phyloP scores from a whole-genome alignment of 768 basidiomycete species.

The Pleurotus tuber-regium region DNA sequence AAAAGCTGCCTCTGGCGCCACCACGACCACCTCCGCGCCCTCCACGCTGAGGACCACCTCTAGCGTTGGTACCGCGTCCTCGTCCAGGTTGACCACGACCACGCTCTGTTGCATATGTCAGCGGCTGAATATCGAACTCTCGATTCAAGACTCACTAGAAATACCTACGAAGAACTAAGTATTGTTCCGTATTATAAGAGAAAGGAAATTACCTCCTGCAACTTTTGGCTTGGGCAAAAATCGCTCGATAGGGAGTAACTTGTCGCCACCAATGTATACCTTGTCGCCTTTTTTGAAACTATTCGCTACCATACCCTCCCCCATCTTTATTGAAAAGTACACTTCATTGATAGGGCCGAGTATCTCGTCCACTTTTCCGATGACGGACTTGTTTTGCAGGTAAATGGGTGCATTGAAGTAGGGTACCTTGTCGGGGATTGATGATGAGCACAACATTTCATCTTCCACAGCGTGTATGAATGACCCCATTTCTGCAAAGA shows the following conservation, averaged over 20 bases:
- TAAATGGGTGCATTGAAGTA: slow-evolving; percentile 99
- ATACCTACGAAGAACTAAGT: slow-evolving; percentile 33
- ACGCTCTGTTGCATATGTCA: slow-evolving; percentile 28
- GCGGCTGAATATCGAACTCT: slow-evolving; percentile 5
- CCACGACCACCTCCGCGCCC: neutral
- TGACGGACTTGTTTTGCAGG: slow-evolving; percentile 91
- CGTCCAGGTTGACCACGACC: slow-evolving; percentile 42
- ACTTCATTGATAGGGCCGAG: slow-evolving; percentile 99
- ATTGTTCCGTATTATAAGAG: slow-evolving; percentile 8
- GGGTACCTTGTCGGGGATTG: slow-evolving; percentile 87
- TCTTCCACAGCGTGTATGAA: slow-evolving; percentile 96
- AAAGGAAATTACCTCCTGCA: slow-evolving; percentile 49
- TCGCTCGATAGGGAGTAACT: slow-evolving; percentile 91
- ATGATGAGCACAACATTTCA: slow-evolving; percentile 93
- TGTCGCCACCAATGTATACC: slow-evolving; percentile 97
- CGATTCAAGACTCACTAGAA: slow-evolving; percentile 38
- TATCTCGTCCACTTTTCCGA: slow-evolving; percentile 98
- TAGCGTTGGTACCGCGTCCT: slow-evolving; percentile 32
- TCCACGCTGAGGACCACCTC: slow-evolving; percentile 20
- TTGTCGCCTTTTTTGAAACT: slow-evolving; percentile 99
- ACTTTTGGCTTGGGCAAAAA: slow-evolving; percentile 96
- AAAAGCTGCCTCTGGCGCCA: slow-evolving; percentile 28
- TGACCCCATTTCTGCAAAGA: slow-evolving; percentile 76
- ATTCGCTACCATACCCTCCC: slow-evolving; percentile 89
- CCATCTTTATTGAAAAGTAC: slow-evolving; percentile 97